These are phyloP conservation scores for Lactuca saligna DNA, from an alignment of 129 eudicot species.

Conservation along the genomic window DNA sequence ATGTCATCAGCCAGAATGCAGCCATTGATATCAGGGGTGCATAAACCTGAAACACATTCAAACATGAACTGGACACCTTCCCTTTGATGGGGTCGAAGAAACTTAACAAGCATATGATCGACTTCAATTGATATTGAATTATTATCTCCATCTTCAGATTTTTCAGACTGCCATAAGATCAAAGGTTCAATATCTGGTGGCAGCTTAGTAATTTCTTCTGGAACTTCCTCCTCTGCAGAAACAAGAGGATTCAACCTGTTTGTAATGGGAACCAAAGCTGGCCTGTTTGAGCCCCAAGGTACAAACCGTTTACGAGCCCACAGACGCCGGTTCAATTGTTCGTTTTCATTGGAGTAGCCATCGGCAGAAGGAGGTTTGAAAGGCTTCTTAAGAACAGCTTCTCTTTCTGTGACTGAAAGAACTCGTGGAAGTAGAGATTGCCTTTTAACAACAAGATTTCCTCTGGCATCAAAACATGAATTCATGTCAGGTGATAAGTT, in stretches of 20 bases:
- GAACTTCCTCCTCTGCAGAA: conserved; percentile 46
- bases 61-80: conserved; percentile 99
- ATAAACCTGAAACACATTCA: conserved; percentile 84
- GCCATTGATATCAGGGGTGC: conserved; percentile 61
- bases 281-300: conserved; percentile 89
- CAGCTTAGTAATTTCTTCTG: conserved; percentile 50
- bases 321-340: conserved; percentile 63
- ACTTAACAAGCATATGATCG: conserved; percentile 77
- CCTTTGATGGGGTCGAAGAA: conserved; percentile 97
- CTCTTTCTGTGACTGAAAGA: conserved; percentile 74
- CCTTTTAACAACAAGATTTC: conserved; percentile 75
- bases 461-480: conserved; percentile 47
- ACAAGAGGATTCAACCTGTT: conserved; percentile 40
- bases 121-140: conserved; percentile 48
- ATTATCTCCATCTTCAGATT: conserved; percentile 40
- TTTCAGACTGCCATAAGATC: conserved; percentile 85
- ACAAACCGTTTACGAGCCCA: conserved; percentile 93
- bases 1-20: conserved; percentile 99
- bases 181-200: conserved; percentile 91
- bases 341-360: conserved; percentile 62
- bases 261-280: conserved; percentile 52
- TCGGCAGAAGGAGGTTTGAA: conserved; percentile 78
- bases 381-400: conserved; percentile 74
- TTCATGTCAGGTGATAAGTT: conserved; percentile 13
- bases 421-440: conserved; percentile 88